phyloP scores from a whole-genome alignment of 805 yeast genomes.

The Metschnikowia matae region DNA sequence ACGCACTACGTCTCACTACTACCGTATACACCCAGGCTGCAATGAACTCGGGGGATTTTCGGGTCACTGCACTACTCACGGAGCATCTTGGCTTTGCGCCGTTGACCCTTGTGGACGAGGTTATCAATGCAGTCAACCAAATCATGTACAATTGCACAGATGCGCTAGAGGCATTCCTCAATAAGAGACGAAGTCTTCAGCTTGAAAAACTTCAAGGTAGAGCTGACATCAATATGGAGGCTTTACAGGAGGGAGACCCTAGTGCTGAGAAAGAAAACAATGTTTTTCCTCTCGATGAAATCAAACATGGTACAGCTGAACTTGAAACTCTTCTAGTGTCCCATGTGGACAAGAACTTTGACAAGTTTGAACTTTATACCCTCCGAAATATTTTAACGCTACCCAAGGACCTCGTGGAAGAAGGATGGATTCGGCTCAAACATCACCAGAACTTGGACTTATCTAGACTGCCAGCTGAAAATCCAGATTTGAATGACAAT shows the following conservation, averaged over 20 bases:
- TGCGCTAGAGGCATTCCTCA: slow-evolving; percentile 67
- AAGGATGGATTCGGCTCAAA: slow-evolving; percentile 62
- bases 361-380: slow-evolving; percentile 78
- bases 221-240: slow-evolving; percentile 2
- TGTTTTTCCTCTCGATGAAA: slow-evolving; percentile 41
- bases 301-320: slow-evolving; percentile 74
- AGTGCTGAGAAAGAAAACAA: slow-evolving; percentile 6
- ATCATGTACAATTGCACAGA: slow-evolving; percentile 77
- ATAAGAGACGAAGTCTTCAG: slow-evolving; percentile 18
- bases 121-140: slow-evolving; percentile 82
- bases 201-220: slow-evolving; percentile 15
- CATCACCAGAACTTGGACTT: slow-evolving; percentile 60
- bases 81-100: slow-evolving; percentile 89
- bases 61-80: slow-evolving; percentile 50
- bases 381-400: slow-evolving; percentile 70
- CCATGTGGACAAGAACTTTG: slow-evolving; percentile 76
- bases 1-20: neutral
- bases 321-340: slow-evolving; percentile 72
- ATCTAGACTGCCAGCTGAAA: slow-evolving; percentile 3
- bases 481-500: neutral
- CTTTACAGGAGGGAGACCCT: slow-evolving; percentile 11
- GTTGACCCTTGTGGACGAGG: slow-evolving; percentile 75
- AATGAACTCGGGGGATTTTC: slow-evolving; percentile 23
- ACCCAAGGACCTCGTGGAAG: slow-evolving; percentile 59
- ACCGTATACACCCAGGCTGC: neutral